Percentiles rank a stretch among this genome's conserved stretches.
Conservation (phyloP, 352 stramenopile genomes). For the Hyaloperonospora brassicae region DNA sequence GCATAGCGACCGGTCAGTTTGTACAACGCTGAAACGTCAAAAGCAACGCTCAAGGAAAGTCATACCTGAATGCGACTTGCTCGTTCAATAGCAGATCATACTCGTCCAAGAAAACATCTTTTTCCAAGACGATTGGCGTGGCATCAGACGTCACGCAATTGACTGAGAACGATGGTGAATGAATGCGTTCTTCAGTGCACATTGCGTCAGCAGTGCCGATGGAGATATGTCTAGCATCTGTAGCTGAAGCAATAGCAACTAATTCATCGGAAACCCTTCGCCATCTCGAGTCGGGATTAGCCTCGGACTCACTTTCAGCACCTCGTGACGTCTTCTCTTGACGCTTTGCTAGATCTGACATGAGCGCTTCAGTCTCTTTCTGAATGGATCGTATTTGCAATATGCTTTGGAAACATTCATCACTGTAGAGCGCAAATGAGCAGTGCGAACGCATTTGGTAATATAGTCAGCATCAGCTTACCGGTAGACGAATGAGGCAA, state of each 20-base stretch:
- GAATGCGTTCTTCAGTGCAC: constrained; percentile 7
- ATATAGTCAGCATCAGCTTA: constrained; percentile 13
- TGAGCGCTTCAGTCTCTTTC: constrained; percentile 50
- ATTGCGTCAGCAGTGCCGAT: not conserved
- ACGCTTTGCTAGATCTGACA: constrained; percentile 25
- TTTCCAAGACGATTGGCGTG: constrained; percentile 25
- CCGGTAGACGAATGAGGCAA: constrained; percentile 81
- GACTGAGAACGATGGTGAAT: constrained; percentile 4
- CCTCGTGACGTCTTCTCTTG: constrained; percentile 1
- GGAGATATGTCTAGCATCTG: constrained; percentile 11
- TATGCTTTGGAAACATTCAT: constrained; percentile 79
- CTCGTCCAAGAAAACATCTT: constrained; percentile 49
- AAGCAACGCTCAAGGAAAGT: not conserved
- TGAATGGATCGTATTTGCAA: constrained; percentile 70
- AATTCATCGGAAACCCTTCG: constrained; percentile 18
- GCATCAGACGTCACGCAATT: constrained; percentile 10
- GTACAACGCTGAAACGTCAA: not conserved
- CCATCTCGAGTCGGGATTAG: constrained; percentile 11
- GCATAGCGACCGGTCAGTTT: constrained; percentile 6
- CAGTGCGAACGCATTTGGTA: not conserved
- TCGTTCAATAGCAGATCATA: constrained; percentile 72
- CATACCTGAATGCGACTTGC: constrained; percentile 60
- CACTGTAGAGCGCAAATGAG: constrained; percentile 28
- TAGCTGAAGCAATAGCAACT: constrained; percentile 24
- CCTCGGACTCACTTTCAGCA: not conserved